These are phyloP conservation scores for Neurospora africana DNA, from an alignment of 495 filamentous ascomycete genomes.

Conservation along the genomic window DNA sequence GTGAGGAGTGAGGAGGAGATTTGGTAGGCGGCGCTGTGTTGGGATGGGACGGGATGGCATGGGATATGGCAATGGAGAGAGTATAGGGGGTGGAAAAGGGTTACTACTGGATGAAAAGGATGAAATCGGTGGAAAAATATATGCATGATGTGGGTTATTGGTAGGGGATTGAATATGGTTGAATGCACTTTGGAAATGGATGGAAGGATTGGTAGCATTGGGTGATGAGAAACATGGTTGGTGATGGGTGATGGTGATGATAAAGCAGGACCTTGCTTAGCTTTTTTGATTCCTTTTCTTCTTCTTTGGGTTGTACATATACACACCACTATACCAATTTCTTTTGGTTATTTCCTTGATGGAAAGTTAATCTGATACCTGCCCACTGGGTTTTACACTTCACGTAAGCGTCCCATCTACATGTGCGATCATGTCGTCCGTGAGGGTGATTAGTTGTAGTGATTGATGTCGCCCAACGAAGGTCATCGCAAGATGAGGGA, in stretches of 20 bases:
- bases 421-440: no score
- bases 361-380: neutral
- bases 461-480: no score
- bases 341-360: neutral
- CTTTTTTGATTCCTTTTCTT: neutral
- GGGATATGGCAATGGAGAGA: neutral
- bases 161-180: no score
- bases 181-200: no score
- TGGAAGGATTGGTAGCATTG: no score
- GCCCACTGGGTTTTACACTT: neutral
- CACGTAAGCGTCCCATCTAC: neutral
- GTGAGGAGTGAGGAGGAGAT: conserved; percentile 41
- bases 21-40: conserved; percentile 27
- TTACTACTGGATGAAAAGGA: no score
- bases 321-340: neutral
- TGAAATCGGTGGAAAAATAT: no score
- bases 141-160: no score
- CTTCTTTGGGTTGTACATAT: neutral
- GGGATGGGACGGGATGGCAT: neutral
- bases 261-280: neutral
- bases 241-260: neutral
- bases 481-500: no score
- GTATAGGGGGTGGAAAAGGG: no score
- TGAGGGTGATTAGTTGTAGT: no score
- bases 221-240: neutral